A percentile compares a stretch with the other conserved stretches of the same genome.
Evolutionary conservation across 768 basidiomycete species (phyloP).

Genomic region (Tephrocybe sp.): DNA sequence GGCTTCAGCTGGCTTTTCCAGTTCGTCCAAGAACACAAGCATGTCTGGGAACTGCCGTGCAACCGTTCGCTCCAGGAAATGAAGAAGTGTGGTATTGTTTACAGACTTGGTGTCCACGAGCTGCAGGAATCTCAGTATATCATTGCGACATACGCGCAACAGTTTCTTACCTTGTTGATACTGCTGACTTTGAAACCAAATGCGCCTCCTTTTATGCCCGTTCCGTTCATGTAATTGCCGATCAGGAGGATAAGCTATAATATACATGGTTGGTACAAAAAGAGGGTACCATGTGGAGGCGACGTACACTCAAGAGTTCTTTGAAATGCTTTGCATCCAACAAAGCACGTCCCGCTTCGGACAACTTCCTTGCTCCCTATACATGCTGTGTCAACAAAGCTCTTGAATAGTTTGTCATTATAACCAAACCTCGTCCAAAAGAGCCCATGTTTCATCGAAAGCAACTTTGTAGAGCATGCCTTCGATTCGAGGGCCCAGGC

Average conservation of each 20-base stretch:
- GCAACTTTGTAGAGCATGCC: constrained; percentile 93
- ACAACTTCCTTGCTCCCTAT: constrained; percentile 81
- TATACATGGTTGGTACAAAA: neutral
- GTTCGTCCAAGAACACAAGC: constrained; percentile 85
- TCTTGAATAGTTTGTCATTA: neutral
- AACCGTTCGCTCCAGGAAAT: constrained; percentile 90
- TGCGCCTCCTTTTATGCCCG: constrained; percentile 93
- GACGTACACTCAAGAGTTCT: constrained; percentile 76
- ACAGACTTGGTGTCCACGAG: constrained; percentile 97
- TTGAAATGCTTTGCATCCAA: constrained; percentile 86
- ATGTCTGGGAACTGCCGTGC: constrained; percentile 84
- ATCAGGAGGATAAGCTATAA: constrained; percentile 84
- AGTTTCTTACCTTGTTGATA: constrained; percentile 92
- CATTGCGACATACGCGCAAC: neutral
- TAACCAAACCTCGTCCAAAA: constrained; percentile 73
- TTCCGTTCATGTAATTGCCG: constrained; percentile 98
- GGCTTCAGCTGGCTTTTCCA: constrained; percentile 86
- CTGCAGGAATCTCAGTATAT: constrained; percentile 34
- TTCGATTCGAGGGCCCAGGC: constrained; percentile 82
- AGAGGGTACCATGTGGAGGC: neutral
- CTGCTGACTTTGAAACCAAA: constrained; percentile 97
- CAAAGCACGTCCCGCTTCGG: constrained; percentile 76
- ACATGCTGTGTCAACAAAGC: constrained; percentile 6
- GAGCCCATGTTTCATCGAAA: constrained; percentile 81
- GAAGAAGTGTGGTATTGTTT: constrained; percentile 89